Base-by-base conservation (phyloP, 2,329 filamentous ascomycete genomes). In the Alternaria brassicae region DNA sequence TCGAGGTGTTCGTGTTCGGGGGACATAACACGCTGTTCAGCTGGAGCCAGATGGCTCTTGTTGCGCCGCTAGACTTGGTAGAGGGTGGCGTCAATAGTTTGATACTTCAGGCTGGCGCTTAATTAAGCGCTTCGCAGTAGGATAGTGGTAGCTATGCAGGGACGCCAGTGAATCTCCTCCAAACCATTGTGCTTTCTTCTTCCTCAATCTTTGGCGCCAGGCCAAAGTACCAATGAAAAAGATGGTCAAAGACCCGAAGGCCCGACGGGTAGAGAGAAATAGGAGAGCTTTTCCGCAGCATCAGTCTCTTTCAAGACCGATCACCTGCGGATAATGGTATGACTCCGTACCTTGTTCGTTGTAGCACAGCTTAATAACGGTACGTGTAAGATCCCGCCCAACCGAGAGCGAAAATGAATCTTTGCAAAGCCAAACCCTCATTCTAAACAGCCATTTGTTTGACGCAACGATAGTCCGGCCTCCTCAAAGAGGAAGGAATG, bases 31-130 rank as follows among this genome's bases (percentile, higher is more conserved):
- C 77, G 7, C 58, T 80, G 47, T 82, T 84, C 45, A 84, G 82
- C 30, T 86, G 83, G 84, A 84, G 80, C 60, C 83, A 85, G 68
- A 86, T 86, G 83, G 83, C 84, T 1, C 81, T 86, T 65, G 84
- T 85, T 12, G 83, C 83, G 8, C 83, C 83, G 0, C 56, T 85
- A 36, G 75, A 82, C 7, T 58, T 41, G 1, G 48, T 77, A 3
- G 53, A 68, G 12, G 77, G 78, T 1, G 75, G 71, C 0, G 53
- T 78, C 25, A 61, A 72, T 54, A 32, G 12, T 2, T 2, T 66
- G n/a, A 23, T 53, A 6, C 34, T 67, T 15, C 58, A 66, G 36
- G 37, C 21, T 37, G 60, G 61, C 2, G 32, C 56, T 7, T 30
- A 12, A 10, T 9, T 23, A 1, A 23, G 25, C 7, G 8, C 3